A percentile compares a stretch with the other conserved stretches of the same genome.
These are phyloP conservation scores for Discostella stelligera DNA, from an alignment of 352 stramenopile genomes.

Conservation along the genomic window DNA sequence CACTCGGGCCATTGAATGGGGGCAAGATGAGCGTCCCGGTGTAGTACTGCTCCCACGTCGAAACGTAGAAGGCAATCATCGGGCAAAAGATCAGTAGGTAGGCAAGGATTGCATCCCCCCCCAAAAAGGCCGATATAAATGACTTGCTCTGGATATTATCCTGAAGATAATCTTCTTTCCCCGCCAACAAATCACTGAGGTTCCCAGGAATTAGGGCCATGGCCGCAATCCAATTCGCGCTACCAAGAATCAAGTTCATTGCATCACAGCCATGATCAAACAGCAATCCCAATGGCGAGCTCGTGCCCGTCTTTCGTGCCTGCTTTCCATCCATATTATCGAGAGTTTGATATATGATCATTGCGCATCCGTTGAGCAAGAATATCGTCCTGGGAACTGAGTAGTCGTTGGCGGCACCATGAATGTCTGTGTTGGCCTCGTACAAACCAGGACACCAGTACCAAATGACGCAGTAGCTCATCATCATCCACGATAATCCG, in stretches of 20 bases:
- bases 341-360: slow-evolving; percentile 94
- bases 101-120: slow-evolving; percentile 84
- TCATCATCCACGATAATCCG: slow-evolving; percentile 76
- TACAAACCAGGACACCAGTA: slow-evolving; percentile 53
- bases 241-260: slow-evolving; percentile 87
- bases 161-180: slow-evolving; percentile 4
- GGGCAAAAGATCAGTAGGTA: slow-evolving; percentile 57
- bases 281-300: slow-evolving; percentile 94
- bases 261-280: slow-evolving; percentile 95
- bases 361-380: slow-evolving; percentile 69
- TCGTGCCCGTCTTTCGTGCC: slow-evolving; percentile 90
- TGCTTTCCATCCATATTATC: slow-evolving; percentile 99
- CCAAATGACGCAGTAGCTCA: slow-evolving; percentile 63
- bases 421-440: slow-evolving; percentile 31
- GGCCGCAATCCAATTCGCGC: slow-evolving; percentile 82
- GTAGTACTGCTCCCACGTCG: slow-evolving; percentile 98
- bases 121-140: slow-evolving; percentile 25
- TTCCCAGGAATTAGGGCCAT: slow-evolving; percentile 61
- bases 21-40: slow-evolving; percentile 92
- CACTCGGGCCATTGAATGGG: slow-evolving; percentile 94
- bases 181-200: slow-evolving; percentile 42
- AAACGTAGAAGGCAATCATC: slow-evolving; percentile 93
- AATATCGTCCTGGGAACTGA: slow-evolving; percentile 75
- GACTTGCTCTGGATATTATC: slow-evolving; percentile 31
- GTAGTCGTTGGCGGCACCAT: slow-evolving; percentile 1